Percentiles rank a stretch among this genome's conserved stretches.
phyloP scores from a whole-genome alignment of 1,284 basidiomycete genomes.

The Stereum hirsutum region DNA sequence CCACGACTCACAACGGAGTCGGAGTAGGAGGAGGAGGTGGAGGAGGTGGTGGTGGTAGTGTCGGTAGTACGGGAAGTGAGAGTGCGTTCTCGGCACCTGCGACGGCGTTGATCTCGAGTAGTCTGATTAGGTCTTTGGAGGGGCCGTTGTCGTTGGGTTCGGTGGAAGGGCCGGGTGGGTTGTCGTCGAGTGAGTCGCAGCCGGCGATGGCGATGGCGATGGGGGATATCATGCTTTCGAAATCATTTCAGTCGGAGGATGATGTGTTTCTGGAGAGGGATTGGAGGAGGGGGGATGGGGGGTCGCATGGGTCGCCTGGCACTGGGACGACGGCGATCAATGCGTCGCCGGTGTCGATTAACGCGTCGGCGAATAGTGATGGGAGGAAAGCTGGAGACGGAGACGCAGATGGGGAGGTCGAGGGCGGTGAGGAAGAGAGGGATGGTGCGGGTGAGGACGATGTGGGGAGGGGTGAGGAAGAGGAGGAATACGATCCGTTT shows the following conservation, averaged over 20 bases:
- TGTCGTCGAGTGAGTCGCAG: too few relatives aligned
- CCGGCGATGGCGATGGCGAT: too few relatives aligned
- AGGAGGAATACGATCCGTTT: constrained; percentile 30
- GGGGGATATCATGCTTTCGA: too few relatives aligned
- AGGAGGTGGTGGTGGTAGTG: too few relatives aligned
- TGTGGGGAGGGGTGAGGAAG: constrained; percentile 20
- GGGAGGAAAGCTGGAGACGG: too few relatives aligned
- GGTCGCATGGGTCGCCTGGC: neutral
- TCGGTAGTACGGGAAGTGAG: too few relatives aligned
- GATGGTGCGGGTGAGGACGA: constrained; percentile 12
- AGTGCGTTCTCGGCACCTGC: constrained; percentile 9
- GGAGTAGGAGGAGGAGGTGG: too few relatives aligned
- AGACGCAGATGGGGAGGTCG: too few relatives aligned
- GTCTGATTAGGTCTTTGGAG: constrained; percentile 50
- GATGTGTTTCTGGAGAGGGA: constrained; percentile 43
- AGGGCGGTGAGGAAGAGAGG: too few relatives aligned
- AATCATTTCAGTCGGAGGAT: constrained; percentile 48
- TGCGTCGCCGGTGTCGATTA: constrained; percentile 26
- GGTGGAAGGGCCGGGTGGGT: constrained; percentile 15
- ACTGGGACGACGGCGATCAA: constrained; percentile 15
- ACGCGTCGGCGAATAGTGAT: too few relatives aligned
- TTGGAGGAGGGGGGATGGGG: constrained; percentile 24
- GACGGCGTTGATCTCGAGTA: constrained; percentile 46
- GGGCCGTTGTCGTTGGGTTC: constrained; percentile 11
- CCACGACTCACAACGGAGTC: neutral